Conservation (phyloP, 257 asterid species). For the Buddleja alternifolia region DNA sequence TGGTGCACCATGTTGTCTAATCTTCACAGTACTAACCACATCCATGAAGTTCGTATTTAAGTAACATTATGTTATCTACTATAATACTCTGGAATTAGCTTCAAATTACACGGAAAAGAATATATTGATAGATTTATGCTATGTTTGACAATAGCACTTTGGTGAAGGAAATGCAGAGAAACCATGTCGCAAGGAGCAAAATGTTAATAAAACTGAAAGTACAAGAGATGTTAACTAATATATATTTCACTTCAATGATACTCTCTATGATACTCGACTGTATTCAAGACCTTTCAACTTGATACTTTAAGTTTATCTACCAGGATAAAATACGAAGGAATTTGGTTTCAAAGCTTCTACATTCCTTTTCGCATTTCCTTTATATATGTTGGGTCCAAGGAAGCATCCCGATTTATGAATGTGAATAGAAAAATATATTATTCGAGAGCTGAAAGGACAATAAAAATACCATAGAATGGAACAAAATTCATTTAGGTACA, state of each 20-base stretch:
- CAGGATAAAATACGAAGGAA: constrained; percentile 3
- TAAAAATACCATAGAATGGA: background rate
- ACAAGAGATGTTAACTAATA: background rate
- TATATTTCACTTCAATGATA: background rate
- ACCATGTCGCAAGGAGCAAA: background rate
- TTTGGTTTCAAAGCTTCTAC: constrained; percentile 6
- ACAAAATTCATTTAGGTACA: constrained; percentile 8
- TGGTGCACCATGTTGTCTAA: background rate
- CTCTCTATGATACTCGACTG: background rate
- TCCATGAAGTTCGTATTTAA: background rate
- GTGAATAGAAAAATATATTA: constrained; percentile 2
- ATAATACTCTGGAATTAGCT: background rate
- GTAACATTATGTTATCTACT: background rate
- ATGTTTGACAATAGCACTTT: background rate
- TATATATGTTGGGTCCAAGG: background rate
- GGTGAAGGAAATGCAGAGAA: background rate
- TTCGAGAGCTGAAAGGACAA: constrained; percentile 16
- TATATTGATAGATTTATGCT: background rate
- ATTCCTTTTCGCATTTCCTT: background rate
- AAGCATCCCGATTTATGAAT: constrained; percentile 15
- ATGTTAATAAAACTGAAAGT: background rate
- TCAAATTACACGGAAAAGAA: background rate
- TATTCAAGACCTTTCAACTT: background rate
- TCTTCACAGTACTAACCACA: background rate
- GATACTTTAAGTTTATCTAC: background rate